phyloP scores from a whole-genome alignment of 1,284 basidiomycete species.

The Anthracocystis panici-leucophaei region DNA sequence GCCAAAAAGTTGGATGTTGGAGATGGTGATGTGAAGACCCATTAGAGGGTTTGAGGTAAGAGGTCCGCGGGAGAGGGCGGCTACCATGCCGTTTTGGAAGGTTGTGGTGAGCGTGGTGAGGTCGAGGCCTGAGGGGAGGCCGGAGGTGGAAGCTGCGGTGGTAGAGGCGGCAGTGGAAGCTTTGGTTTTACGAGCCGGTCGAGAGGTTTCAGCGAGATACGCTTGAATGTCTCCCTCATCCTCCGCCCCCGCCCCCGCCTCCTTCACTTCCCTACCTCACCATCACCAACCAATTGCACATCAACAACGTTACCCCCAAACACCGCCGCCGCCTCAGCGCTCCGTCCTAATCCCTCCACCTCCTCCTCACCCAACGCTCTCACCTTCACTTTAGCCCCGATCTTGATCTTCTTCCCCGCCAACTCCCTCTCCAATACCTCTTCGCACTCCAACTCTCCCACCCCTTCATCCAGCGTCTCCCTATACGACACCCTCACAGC shows the following conservation, averaged over 20 bases:
- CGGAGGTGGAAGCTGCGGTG: background rate
- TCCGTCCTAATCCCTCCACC: background rate
- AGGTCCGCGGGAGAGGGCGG: conserved; percentile 61
- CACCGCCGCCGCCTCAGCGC: conserved; percentile 22
- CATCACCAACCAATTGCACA: conserved; percentile 22
- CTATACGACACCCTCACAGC: conserved; percentile 82
- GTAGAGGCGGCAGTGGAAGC: background rate
- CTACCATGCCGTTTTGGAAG: conserved; percentile 47
- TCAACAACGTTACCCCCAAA: conserved; percentile 57
- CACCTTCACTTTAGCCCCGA: conserved; percentile 44
- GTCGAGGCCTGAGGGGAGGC: conserved; percentile 33
- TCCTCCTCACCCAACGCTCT: conserved; percentile 43
- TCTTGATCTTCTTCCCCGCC: conserved; percentile 57
- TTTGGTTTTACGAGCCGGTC: background rate
- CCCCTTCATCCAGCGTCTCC: conserved; percentile 75
- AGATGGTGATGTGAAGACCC: conserved; percentile 46
- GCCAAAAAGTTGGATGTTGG: conserved; percentile 49
- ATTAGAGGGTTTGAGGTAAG: conserved; percentile 63
- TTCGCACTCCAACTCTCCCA: conserved; percentile 20
- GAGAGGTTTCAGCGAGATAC: conserved; percentile 16
- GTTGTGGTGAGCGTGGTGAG: conserved; percentile 17
- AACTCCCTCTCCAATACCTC: conserved; percentile 61
- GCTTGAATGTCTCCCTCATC: conserved; percentile 29
- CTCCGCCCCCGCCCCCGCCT: conserved; percentile 1
- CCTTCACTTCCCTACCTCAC: background rate